phyloP scores from a whole-genome alignment of 2,329 filamentous ascomycete species.

The Penicillium aurantiogriseum region DNA sequence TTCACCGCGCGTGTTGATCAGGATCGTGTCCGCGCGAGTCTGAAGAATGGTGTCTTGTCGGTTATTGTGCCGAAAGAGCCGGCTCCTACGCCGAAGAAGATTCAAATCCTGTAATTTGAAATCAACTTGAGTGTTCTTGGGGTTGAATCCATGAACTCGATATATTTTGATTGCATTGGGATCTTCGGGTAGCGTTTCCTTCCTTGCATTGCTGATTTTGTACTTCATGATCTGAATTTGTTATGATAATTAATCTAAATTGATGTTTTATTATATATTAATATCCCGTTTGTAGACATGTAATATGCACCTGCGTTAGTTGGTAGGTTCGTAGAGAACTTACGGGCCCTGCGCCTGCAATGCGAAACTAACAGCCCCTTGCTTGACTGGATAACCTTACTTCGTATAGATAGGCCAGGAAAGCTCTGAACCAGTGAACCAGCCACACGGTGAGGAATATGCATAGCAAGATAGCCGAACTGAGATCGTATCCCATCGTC shows the following conservation, averaged over 20 bases:
- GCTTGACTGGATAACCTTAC: not conserved
- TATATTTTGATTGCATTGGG: constrained; percentile 8
- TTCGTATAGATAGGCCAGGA: not conserved
- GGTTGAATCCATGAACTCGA: not conserved
- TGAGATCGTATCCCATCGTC: not conserved
- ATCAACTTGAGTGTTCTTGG: not conserved
- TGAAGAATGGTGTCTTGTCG: constrained; percentile 59
- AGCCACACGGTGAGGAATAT: not conserved
- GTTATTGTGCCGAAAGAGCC: constrained; percentile 57
- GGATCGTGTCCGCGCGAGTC: constrained; percentile 56
- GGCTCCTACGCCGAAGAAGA: constrained; percentile 51
- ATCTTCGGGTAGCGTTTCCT: not conserved
- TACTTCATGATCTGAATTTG: not conserved
- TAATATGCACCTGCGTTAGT: constrained; percentile 1
- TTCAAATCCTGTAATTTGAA: constrained; percentile 50
- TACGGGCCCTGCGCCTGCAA: not conserved
- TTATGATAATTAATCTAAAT: not conserved
- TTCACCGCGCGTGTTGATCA: constrained; percentile 59
- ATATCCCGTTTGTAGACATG: not conserved
- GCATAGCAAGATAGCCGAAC: not conserved
- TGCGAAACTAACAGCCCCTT: not conserved
- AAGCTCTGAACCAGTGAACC: not conserved
- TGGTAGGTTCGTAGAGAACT: not conserved
- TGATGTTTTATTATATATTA: not conserved
- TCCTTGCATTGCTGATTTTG: not conserved